Evolutionary conservation across 805 yeast genomes (phyloP), one percentile per base, ranked within the genome.

Genomic region (Candida arabinofermentans): DNA sequence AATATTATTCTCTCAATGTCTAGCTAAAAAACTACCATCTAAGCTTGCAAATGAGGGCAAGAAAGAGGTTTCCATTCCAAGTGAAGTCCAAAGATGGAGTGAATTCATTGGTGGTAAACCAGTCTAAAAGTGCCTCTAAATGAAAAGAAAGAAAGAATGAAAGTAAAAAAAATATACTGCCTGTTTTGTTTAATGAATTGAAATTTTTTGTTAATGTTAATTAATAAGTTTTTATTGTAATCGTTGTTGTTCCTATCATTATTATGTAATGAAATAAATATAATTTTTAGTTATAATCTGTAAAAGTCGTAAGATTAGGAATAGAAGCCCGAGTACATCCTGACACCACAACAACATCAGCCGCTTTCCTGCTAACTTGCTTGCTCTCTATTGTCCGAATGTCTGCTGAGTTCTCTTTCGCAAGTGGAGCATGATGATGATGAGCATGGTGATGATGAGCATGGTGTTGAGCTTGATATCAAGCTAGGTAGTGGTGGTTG

Each of bases 31-130:
- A 72, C 86, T 52, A 68, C 78, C 52, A 72, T 71, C 55, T 26
- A 74, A 75, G 57, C 66, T 79, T 39, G 77, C 78, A 40, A 73
- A 71, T 43, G 67, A 67, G 26, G 65, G 62, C 34, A 64, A 65
- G 40, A 50, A 45, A 6, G 55, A 53, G 27, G 79, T 81, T 42
- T 67, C 63, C 23, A 77, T 91, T 52, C 98, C 99, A 42, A 58
- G 67, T 17, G 98, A 93, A 70, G 98, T 89, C 40, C 75, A 72
- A 60, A 79, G 97, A 67, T 93, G 99, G 99, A 87, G 96, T 69
- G 97, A 91, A 64, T 93, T 85, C 59, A 79, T 93, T 59, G 96
- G 95, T 44, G 96, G 95, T 40, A 90, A 87, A 73, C 93, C 95
- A 40, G 90, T 88, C 23, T 78, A 67, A 56, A 5, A 14, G 17